Evolutionary conservation across 441 rosid genomes (phyloP).

Genomic region (Pelargonium fulgidum): DNA sequence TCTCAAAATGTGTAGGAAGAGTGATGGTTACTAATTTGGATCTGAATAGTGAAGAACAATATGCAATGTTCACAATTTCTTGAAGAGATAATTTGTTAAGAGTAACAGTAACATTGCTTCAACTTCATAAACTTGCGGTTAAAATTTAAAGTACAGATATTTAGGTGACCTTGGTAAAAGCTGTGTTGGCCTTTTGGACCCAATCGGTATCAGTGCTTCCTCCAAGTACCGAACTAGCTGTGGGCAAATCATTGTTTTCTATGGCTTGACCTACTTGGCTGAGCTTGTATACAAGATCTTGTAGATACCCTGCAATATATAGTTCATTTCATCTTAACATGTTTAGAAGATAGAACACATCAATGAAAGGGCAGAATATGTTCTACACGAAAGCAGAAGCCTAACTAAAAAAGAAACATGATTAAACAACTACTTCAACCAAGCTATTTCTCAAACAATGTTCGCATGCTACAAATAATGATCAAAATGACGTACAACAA

Average conservation of each 20-base stretch:
- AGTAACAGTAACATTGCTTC: constrained; percentile 6
- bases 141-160: not conserved
- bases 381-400: not conserved
- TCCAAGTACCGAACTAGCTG: constrained; percentile 72
- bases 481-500: not conserved
- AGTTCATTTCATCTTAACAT: constrained; percentile 16
- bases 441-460: too few relatives aligned
- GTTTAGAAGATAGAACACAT: not conserved
- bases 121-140: not conserved
- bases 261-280: constrained; percentile 91
- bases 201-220: constrained; percentile 60
- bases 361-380: not conserved
- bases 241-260: constrained; percentile 65
- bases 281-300: constrained; percentile 77
- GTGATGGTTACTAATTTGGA: too few relatives aligned
- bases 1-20: not conserved
- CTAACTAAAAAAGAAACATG: not conserved
- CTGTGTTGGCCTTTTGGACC: constrained; percentile 58
- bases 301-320: constrained; percentile 77
- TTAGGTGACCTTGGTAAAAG: constrained; percentile 57
- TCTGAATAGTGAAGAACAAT: not conserved
- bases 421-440: too few relatives aligned
- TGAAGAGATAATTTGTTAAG: not conserved
- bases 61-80: not conserved
- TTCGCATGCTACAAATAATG: not conserved